Evolutionary conservation across 164 flowering plant species (phyloP).

Genomic region (Saururus chinensis): DNA sequence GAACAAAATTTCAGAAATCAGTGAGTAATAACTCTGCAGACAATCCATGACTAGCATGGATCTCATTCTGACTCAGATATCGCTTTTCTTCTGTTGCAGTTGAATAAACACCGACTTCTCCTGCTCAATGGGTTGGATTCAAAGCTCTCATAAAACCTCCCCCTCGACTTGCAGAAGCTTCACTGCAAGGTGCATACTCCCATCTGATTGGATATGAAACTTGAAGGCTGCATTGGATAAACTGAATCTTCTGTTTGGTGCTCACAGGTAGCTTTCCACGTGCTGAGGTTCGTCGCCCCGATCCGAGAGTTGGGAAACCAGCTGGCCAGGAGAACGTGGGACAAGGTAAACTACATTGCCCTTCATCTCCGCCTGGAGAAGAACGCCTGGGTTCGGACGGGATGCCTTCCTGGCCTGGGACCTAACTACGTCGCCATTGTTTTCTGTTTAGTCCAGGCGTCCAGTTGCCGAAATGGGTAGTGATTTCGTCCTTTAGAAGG

Average conservation of each 20-base stretch:
- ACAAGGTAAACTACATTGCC: slow-evolving; percentile 81
- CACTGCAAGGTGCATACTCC: slow-evolving; percentile 73
- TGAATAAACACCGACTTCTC: slow-evolving; percentile 71
- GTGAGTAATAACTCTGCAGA: slow-evolving; percentile 20
- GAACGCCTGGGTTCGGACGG: slow-evolving; percentile 98
- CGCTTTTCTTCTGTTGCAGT: slow-evolving; percentile 28
- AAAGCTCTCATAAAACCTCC: slow-evolving; percentile 88
- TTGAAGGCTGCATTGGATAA: not conserved
- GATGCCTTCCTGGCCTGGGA: slow-evolving; percentile 87
- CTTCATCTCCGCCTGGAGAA: slow-evolving; percentile 94
- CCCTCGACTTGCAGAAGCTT: slow-evolving; percentile 91
- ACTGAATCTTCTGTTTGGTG: not conserved
- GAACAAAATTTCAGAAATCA: slow-evolving; percentile 51
- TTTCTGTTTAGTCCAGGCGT: too few relatives aligned
- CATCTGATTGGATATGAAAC: not conserved
- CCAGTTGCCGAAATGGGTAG: too few relatives aligned
- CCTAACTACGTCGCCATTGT: slow-evolving; percentile 65
- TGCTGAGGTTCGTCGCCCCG: slow-evolving; percentile 68
- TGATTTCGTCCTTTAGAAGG: too few relatives aligned
- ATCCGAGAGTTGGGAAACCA: slow-evolving; percentile 69
- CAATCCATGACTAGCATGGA: too few relatives aligned
- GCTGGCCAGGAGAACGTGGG: slow-evolving; percentile 73
- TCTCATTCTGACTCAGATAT: too few relatives aligned
- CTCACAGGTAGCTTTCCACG: slow-evolving; percentile 82
- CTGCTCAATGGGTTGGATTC: slow-evolving; percentile 89